phyloP scores from a whole-genome alignment of 257 asterid genomes.

The Forsythia viridissima region DNA sequence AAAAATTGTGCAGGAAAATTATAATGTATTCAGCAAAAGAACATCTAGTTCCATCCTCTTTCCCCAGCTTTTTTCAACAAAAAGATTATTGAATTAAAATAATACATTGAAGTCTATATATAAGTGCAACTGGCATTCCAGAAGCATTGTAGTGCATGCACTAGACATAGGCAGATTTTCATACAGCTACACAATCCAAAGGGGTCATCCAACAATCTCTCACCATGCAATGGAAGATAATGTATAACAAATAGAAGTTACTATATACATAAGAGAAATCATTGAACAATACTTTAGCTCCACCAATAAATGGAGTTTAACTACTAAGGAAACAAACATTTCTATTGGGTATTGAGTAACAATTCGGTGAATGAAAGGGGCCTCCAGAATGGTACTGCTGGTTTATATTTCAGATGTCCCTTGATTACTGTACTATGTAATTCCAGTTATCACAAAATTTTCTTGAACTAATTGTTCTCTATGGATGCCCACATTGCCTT shows the following conservation, averaged over 20 bases:
- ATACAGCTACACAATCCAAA: neutral
- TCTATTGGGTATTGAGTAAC: neutral
- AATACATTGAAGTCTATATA: neutral
- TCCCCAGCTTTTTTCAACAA: neutral
- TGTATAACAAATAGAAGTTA: neutral
- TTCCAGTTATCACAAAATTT: neutral
- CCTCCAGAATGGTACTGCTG: neutral
- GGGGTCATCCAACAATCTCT: neutral
- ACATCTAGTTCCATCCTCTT: neutral
- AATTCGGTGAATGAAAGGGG: neutral
- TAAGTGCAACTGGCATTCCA: neutral
- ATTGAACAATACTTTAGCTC: neutral
- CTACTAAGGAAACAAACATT: neutral
- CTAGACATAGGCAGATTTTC: neutral
- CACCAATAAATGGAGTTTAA: neutral
- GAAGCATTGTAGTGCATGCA: neutral
- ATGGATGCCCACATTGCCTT: neutral
- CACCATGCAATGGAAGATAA: neutral
- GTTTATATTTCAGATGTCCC: neutral
- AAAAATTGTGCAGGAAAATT: neutral
- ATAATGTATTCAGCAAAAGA: neutral
- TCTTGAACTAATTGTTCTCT: neutral
- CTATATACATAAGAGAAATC: neutral
- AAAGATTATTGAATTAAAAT: neutral
- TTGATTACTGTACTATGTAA: neutral